Percentiles rank a stretch among this genome's conserved stretches.
phyloP scores from a whole-genome alignment of 2,329 filamentous ascomycete species.

The Cladophialophora exuberans region DNA sequence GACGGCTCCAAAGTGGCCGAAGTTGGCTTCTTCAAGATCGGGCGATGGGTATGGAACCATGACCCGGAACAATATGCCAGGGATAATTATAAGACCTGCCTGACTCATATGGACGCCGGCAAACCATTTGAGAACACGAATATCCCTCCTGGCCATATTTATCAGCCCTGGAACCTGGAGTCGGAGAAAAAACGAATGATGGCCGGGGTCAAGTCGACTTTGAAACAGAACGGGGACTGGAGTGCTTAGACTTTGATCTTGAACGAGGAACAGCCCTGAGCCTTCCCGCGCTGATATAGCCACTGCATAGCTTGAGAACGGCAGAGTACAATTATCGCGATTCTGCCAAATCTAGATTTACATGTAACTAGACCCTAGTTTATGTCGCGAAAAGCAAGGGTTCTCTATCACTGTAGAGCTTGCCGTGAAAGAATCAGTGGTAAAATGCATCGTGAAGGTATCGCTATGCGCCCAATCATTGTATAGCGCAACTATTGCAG shows the following conservation, averaged over 20 bases:
- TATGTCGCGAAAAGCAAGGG: too few species aligned
- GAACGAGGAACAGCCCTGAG: too few species aligned
- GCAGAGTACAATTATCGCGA: too few species aligned
- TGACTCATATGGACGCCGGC: not conserved
- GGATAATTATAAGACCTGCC: constrained; percentile 11
- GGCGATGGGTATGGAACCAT: constrained; percentile 15
- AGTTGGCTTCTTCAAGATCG: constrained; percentile 19
- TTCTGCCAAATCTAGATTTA: too few species aligned
- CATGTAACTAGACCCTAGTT: too few species aligned
- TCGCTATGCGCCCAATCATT: too few species aligned
- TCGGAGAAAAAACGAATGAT: constrained; percentile 34
- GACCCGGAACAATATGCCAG: constrained; percentile 11
- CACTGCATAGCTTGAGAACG: too few species aligned
- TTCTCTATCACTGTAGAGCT: too few species aligned
- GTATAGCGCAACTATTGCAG: too few species aligned
- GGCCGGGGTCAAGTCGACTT: constrained; percentile 7
- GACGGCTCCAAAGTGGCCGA: not conserved
- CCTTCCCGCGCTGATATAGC: too few species aligned
- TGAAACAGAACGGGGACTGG: constrained; percentile 16
- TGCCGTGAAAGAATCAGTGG: too few species aligned
- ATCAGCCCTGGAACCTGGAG: constrained; percentile 45
- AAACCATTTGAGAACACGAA: constrained; percentile 36
- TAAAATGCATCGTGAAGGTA: too few species aligned
- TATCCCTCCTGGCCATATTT: constrained; percentile 48
- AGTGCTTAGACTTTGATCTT: constrained; percentile 10